Percentiles rank a stretch among this genome's conserved stretches.
These are phyloP conservation scores for Penicillium crystallinum DNA, from an alignment of 495 filamentous ascomycete genomes.

Conservation along the genomic window DNA sequence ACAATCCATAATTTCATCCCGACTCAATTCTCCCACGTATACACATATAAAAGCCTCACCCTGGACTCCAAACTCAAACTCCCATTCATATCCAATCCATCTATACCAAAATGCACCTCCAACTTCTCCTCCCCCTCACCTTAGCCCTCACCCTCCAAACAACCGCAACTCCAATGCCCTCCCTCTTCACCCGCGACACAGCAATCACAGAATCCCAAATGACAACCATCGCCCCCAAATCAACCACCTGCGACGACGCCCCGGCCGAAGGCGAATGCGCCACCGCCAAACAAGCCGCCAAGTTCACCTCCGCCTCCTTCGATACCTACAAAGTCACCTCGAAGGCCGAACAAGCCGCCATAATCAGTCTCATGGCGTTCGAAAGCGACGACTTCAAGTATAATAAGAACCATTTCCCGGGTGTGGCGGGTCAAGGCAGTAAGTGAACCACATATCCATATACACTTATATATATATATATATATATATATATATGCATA, in stretches of 20 bases:
- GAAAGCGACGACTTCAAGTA: conserved; percentile 65
- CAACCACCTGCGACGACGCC: conserved; percentile 42
- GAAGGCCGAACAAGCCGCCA: conserved; percentile 55
- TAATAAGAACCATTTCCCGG: conserved; percentile 61
- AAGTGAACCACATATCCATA: conserved; percentile 10
- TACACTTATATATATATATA: too few relatives aligned
- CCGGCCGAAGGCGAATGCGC: conserved; percentile 55
- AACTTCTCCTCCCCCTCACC: conserved; percentile 11
- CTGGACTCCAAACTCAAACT: too few relatives aligned
- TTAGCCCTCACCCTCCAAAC: conserved; percentile 15
- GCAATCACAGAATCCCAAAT: conserved; percentile 43
- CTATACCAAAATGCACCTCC: background rate
- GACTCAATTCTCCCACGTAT: background rate
- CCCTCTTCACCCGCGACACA: background rate
- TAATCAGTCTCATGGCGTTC: conserved; percentile 59
- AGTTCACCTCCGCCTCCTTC: conserved; percentile 52
- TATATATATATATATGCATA: too few relatives aligned
- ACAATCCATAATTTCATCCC: background rate
- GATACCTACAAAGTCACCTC: conserved; percentile 48
- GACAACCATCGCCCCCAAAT: conserved; percentile 48
- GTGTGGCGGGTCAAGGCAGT: conserved; percentile 66
- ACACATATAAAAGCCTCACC: too few relatives aligned
- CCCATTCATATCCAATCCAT: background rate
- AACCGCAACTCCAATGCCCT: conserved; percentile 11
- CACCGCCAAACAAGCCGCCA: conserved; percentile 58